phyloP scores from a whole-genome alignment of 345 rosid genomes.

The Gossypium anomalum region DNA sequence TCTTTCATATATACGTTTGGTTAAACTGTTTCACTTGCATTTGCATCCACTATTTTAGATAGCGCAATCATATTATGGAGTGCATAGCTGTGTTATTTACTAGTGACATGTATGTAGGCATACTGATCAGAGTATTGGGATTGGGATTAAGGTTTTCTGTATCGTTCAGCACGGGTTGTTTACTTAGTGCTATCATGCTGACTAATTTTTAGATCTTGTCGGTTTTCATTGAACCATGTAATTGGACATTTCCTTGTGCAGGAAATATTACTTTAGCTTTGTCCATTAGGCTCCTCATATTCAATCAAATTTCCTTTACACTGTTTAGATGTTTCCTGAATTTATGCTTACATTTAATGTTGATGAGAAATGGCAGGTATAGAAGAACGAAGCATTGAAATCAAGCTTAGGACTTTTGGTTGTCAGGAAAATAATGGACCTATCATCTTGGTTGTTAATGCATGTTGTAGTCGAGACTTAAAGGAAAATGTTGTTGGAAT shows the following conservation, averaged over 20 bases:
- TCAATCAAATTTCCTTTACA: background rate
- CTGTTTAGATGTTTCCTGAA: background rate
- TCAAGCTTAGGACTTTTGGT: conserved; percentile 56
- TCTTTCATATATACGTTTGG: conserved; percentile 4
- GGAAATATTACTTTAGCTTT: background rate
- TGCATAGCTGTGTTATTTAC: background rate
- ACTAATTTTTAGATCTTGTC: background rate
- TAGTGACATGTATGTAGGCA: background rate
- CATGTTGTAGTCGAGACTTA: conserved; percentile 68
- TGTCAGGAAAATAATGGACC: conserved; percentile 47
- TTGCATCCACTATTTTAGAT: background rate
- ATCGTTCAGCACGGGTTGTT: background rate
- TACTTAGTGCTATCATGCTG: background rate
- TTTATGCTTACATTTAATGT: conserved; percentile 17
- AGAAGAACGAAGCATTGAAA: conserved; percentile 64
- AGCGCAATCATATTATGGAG: background rate
- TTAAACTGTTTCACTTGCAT: background rate
- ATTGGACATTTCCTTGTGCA: background rate
- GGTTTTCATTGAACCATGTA: background rate
- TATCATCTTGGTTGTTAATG: conserved; percentile 53
- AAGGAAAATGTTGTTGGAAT: conserved; percentile 57
- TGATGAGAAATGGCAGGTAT: conserved; percentile 44
- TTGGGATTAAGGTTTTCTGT: background rate
- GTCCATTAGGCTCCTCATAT: background rate
- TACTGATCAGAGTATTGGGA: background rate